phyloP scores from a whole-genome alignment of 305 asterid species.

The Salvia sclarea region DNA sequence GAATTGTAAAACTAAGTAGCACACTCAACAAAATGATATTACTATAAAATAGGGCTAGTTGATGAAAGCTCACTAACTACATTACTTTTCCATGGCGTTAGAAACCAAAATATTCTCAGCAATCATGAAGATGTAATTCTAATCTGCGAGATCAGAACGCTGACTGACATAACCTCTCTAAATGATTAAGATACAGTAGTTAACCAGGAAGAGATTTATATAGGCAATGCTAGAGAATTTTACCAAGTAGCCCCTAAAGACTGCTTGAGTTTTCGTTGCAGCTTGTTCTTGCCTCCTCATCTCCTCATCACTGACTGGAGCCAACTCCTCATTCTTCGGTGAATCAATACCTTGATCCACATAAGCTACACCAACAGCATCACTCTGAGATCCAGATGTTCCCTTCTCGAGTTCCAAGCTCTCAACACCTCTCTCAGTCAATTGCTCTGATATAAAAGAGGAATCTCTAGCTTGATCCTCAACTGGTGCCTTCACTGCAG shows the following conservation, averaged over 20 bases:
- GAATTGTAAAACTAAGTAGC: background rate
- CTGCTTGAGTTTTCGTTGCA: constrained; percentile 84
- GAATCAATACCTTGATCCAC: constrained; percentile 44
- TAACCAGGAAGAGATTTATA: constrained; percentile 8
- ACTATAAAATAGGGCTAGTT: background rate
- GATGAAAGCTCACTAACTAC: background rate
- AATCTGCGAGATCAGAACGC: background rate
- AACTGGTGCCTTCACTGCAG: constrained; percentile 37
- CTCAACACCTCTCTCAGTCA: constrained; percentile 47
- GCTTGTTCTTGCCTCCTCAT: constrained; percentile 63
- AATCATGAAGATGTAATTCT: background rate
- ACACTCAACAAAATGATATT: constrained; percentile 1
- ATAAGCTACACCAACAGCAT: constrained; percentile 40
- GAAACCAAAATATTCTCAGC: constrained; percentile 1
- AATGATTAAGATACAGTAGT: constrained; percentile 4
- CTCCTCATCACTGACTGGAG: constrained; percentile 53
- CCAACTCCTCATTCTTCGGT: constrained; percentile 31
- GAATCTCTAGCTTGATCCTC: constrained; percentile 55
- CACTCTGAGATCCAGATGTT: constrained; percentile 47
- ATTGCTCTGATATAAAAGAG: constrained; percentile 48
- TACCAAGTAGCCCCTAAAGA: constrained; percentile 94
- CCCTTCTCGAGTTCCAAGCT: constrained; percentile 52
- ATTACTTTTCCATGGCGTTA: background rate
- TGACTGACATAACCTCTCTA: constrained; percentile 1
- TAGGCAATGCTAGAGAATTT: constrained; percentile 26